Evolutionary conservation across 331 rosid species (phyloP).

Genomic region (Rhamnella rubrinervis): DNA sequence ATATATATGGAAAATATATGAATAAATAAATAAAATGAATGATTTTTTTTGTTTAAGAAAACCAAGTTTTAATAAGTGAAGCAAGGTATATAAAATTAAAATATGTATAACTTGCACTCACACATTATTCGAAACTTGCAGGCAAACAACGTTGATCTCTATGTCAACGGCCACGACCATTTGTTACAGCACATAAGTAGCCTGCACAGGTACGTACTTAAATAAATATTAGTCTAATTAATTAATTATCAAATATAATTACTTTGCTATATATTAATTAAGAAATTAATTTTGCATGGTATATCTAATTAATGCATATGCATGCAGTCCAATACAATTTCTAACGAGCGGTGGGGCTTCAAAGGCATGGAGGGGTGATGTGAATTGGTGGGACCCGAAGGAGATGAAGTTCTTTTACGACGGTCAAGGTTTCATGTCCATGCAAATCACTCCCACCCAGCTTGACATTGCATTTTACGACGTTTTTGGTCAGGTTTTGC

Average conservation of each 20-base stretch:
- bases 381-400: constrained; percentile 34
- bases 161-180: constrained; percentile 88
- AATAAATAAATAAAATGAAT: neutral
- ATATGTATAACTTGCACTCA: neutral
- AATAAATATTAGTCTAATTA: neutral
- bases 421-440: constrained; percentile 88
- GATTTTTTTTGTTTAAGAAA: neutral
- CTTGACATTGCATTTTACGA: constrained; percentile 54
- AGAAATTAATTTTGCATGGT: too few species aligned
- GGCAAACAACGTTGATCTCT: constrained; percentile 62
- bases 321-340: constrained; percentile 57
- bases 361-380: constrained; percentile 75
- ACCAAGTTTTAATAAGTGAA: neutral
- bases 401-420: constrained; percentile 74
- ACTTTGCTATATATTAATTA: neutral
- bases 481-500: constrained; percentile 53
- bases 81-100: neutral
- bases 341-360: constrained; percentile 91
- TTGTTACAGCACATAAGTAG: constrained; percentile 70
- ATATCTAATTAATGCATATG: too few species aligned
- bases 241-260: neutral
- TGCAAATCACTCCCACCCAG: constrained; percentile 41
- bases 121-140: constrained; percentile 13
- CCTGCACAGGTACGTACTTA: neutral
- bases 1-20: neutral